Conservation (phyloP, 2,329 filamentous ascomycete species). For the Xylaria multiplex region DNA sequence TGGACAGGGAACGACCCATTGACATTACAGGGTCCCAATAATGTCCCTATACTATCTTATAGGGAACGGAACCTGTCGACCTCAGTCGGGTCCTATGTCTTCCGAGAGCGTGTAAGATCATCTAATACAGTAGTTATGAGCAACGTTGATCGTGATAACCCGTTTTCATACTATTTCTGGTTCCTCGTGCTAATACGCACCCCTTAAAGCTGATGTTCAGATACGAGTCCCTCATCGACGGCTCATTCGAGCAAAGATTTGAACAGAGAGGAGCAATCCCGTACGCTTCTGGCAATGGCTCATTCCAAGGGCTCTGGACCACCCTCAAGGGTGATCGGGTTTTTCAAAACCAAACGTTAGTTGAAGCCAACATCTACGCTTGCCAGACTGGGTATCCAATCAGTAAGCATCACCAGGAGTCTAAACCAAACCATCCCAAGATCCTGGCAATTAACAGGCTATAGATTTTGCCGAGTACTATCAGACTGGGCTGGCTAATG, state of each 20-base stretch:
- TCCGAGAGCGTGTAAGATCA: constrained; percentile 26
- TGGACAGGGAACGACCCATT: constrained; percentile 22
- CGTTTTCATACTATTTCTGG: too few species aligned
- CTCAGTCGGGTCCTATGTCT: constrained; percentile 17
- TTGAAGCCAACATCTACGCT: constrained; percentile 26
- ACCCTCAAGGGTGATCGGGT: constrained; percentile 29
- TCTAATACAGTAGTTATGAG: neutral
- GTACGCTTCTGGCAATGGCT: constrained; percentile 29
- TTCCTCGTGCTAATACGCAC: constrained; percentile 2
- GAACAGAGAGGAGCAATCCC: constrained; percentile 30
- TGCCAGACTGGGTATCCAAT: constrained; percentile 35
- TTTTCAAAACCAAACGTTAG: constrained; percentile 32
- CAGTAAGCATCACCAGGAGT: constrained; percentile 17
- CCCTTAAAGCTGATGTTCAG: constrained; percentile 22
- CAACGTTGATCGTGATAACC: neutral
- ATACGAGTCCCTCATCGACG: constrained; percentile 25
- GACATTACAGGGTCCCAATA: constrained; percentile 20
- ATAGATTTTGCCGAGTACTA: constrained; percentile 24
- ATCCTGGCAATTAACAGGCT: neutral
- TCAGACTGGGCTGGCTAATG: constrained; percentile 24
- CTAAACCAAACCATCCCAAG: too few species aligned
- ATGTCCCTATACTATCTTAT: constrained; percentile 27
- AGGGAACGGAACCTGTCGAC: constrained; percentile 20
- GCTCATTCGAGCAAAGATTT: constrained; percentile 35
- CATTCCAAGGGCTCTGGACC: constrained; percentile 31